phyloP scores from a whole-genome alignment of 306 rosid genomes.

The Trichosanthes truncata region DNA sequence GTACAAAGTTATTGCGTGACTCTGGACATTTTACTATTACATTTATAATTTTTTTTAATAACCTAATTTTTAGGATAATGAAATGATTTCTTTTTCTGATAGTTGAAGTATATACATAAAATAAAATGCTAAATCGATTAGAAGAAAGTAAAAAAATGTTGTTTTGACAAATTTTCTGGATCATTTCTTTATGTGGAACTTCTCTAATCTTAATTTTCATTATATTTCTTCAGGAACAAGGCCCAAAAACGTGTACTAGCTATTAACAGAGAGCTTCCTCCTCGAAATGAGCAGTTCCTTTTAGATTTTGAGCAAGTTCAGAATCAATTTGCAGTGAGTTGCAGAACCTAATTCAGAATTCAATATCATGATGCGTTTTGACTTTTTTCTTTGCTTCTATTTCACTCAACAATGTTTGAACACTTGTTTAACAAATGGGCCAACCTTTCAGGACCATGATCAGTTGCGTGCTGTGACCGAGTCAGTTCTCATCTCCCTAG shows the following conservation, averaged over 20 bases:
- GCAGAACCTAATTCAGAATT: background rate
- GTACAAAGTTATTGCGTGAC: background rate
- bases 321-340: constrained; percentile 84
- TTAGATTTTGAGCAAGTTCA: constrained; percentile 80
- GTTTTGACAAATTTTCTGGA: background rate
- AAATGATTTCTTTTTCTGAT: background rate
- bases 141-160: background rate
- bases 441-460: constrained; percentile 71
- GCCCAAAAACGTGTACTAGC: constrained; percentile 89
- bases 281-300: constrained; percentile 90
- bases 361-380: background rate
- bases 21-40: background rate
- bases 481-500: constrained; percentile 65
- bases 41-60: background rate
- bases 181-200: background rate
- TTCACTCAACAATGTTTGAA: constrained; percentile 6
- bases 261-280: constrained; percentile 78
- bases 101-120: background rate
- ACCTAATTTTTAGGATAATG: background rate
- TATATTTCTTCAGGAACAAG: constrained; percentile 61
- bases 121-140: background rate
- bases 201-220: background rate
- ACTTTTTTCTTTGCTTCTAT: background rate
- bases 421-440: background rate
- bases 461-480: constrained; percentile 78